Base-by-base conservation (phyloP, 73 alveolate species). In the Uronychia setigera region DNA sequence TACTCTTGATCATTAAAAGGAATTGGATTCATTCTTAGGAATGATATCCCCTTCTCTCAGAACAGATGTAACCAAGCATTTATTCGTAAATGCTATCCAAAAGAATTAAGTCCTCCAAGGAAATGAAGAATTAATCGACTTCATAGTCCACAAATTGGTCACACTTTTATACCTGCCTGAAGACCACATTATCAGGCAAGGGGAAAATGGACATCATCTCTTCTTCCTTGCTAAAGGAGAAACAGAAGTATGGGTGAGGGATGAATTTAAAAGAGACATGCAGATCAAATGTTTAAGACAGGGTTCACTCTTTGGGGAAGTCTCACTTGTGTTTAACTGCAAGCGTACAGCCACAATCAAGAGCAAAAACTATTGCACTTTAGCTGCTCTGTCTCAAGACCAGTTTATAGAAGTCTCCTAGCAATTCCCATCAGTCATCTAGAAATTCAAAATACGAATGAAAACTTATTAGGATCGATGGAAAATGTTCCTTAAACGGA, bases 321-420 rank as follows among this genome's bases (percentile, higher is more conserved):
- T 78, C 32, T 35, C 84, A 26, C 80, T 94, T 34, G 79, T 96
- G 0, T 91, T 85, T 77, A 88, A 94, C 60, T 91, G 94, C 59
- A 85, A 82, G 34, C 82, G 99, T 82, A 96, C 96, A 60, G 99
- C 99, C 1, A 82, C 97, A 0, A 93, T 96, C 0, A 84, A 83
- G 74, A 92, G 97, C 33, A 91, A 86, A 81, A 90, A 92, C 33
- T 94, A 85, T 78, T 87, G 95, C 79, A 94, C 94, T 67, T 83
- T 94, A 58, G 95, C 94, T 14, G 92, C 91, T 9, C 58, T 89
- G 33, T 32, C 58, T 29, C 59, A 32, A 0, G 82, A 59, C 26
- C n/a, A 78, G 9, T 85, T 92, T 74, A 29, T 33, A n/a, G 93
- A 88, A 29, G 79, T 92, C 79, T 74, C 83, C 60, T 33, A 79